These are phyloP conservation scores for Ceriops decandra DNA, from an alignment of 345 rosid species.

Conservation along the genomic window DNA sequence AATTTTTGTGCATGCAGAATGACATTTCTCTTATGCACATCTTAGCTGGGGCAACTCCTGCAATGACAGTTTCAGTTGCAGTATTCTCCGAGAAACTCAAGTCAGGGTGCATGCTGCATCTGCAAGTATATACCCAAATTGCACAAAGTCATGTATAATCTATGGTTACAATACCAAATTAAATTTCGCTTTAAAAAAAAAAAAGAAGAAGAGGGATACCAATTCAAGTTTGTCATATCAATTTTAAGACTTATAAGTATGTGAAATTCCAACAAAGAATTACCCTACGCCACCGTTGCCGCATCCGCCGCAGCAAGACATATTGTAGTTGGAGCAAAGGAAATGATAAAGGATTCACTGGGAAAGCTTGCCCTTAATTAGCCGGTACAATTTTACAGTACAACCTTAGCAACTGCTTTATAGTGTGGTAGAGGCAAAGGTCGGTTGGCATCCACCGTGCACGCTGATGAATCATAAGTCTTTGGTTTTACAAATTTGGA, in stretches of 20 bases:
- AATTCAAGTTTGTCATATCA: no score
- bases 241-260: no score
- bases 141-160: no score
- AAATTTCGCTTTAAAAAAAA: neutral
- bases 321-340: neutral
- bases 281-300: constrained; percentile 18
- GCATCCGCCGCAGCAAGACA: constrained; percentile 24
- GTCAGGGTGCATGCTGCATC: constrained; percentile 21
- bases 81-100: constrained; percentile 13
- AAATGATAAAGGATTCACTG: neutral
- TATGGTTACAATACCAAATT: no score
- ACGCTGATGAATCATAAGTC: constrained; percentile 20
- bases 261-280: neutral
- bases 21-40: neutral
- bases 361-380: neutral
- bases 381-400: no score
- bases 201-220: no score
- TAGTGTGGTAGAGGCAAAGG: neutral
- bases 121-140: neutral
- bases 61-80: constrained; percentile 7
- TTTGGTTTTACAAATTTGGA: rapidly evolving
- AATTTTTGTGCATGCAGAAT: neutral
- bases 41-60: constrained; percentile 21
- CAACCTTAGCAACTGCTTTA: constrained; percentile 6
- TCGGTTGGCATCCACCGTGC: constrained; percentile 19